A percentile compares a stretch with the other conserved stretches of the same genome.
Conservation (phyloP, 2,329 filamentous ascomycete species). For the Calonectria montana region DNA sequence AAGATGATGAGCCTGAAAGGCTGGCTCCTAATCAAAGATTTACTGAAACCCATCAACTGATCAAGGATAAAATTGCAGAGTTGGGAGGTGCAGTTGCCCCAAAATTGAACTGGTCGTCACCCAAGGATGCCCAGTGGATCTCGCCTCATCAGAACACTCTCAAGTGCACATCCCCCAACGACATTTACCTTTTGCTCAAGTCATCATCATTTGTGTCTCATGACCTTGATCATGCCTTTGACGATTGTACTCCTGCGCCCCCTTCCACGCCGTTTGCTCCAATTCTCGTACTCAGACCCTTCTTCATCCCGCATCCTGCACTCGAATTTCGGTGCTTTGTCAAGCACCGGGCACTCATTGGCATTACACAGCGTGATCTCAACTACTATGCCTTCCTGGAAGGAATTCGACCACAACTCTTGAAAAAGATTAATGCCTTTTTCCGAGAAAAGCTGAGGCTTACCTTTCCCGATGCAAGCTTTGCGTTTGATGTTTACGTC, state of each 20-base stretch:
- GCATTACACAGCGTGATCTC: slow-evolving; percentile 87
- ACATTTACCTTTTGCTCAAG: slow-evolving; percentile 94
- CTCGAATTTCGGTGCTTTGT: slow-evolving; percentile 98
- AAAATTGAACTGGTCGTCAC: slow-evolving; percentile 97
- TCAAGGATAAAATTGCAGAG: slow-evolving; percentile 81
- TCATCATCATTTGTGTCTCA: slow-evolving; percentile 95
- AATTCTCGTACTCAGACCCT: slow-evolving; percentile 86
- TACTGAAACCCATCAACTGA: slow-evolving; percentile 78
- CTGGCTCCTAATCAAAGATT: slow-evolving; percentile 68
- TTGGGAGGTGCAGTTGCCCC: slow-evolving; percentile 89
- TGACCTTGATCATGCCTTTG: slow-evolving; percentile 93
- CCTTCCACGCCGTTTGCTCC: slow-evolving; percentile 70
- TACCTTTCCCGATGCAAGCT: slow-evolving; percentile 85
- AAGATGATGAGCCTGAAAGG: slow-evolving; percentile 56
- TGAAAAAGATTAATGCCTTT: slow-evolving; percentile 77
- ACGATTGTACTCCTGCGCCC: slow-evolving; percentile 66
- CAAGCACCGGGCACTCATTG: slow-evolving; percentile 81
- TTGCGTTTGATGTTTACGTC: slow-evolving; percentile 93
- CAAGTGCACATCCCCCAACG: slow-evolving; percentile 88
- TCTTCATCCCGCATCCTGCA: slow-evolving; percentile 87
- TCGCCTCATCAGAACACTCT: slow-evolving; percentile 85
- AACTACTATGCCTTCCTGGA: slow-evolving; percentile 89
- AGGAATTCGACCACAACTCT: slow-evolving; percentile 71
- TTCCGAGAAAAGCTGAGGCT: slow-evolving; percentile 79
- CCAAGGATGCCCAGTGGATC: slow-evolving; percentile 97